Evolutionary conservation across 495 filamentous ascomycete genomes (phyloP).

Genomic region (Hypoxylon cercidicola): DNA sequence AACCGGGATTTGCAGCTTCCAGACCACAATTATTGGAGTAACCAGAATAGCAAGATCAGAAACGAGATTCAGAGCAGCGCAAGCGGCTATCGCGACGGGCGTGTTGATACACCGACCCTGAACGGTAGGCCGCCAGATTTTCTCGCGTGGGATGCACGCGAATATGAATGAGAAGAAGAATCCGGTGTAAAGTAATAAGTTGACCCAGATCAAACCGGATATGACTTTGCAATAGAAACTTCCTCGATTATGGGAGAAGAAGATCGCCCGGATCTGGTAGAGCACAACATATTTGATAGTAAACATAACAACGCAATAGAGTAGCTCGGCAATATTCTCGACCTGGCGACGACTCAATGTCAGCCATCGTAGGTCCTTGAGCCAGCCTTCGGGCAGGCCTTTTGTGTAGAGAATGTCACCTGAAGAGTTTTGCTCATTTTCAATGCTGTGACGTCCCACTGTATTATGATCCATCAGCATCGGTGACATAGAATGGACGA

Average conservation of each 20-base stretch:
- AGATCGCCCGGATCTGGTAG: constrained; percentile 19
- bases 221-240: neutral
- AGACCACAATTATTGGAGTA: constrained; percentile 50
- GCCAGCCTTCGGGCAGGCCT: neutral
- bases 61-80: constrained; percentile 49
- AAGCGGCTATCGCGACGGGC: constrained; percentile 52
- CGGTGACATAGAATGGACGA: neutral
- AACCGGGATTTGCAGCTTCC: constrained; percentile 42
- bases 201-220: constrained; percentile 25
- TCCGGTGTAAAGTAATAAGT: constrained; percentile 29
- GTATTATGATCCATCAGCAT: constrained; percentile 1
- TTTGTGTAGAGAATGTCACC: constrained; percentile 7
- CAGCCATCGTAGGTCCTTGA: neutral
- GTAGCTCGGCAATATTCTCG: constrained; percentile 8
- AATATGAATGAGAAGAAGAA: constrained; percentile 29
- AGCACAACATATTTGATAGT: constrained; percentile 20
- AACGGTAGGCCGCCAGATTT: constrained; percentile 33
- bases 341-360: constrained; percentile 2
- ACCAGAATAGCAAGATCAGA: constrained; percentile 53
- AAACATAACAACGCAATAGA: constrained; percentile 12
- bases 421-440: constrained; percentile 1
- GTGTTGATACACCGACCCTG: constrained; percentile 60
- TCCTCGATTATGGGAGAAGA: constrained; percentile 7
- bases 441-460: constrained; percentile 1
- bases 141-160: constrained; percentile 32